Conservation (phyloP, 1,284 basidiomycete genomes). For the Pseudozyma sp. region DNA sequence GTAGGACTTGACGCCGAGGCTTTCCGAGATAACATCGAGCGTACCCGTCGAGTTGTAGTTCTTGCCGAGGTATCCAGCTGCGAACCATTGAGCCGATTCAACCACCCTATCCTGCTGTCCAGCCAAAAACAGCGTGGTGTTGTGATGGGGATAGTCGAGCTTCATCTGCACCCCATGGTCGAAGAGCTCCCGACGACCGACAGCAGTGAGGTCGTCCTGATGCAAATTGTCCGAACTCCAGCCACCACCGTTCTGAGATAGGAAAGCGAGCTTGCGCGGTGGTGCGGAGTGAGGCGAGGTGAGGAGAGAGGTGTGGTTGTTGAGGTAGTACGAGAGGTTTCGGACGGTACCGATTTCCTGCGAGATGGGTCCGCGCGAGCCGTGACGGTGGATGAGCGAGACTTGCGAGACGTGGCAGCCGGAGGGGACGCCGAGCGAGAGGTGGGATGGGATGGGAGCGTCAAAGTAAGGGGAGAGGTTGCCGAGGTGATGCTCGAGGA, state of each 20-base stretch:
- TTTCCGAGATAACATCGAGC: constrained; percentile 70
- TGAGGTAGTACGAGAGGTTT: constrained; percentile 53
- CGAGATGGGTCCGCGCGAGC: constrained; percentile 66
- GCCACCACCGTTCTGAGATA: constrained; percentile 67
- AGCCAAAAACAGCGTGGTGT: constrained; percentile 70
- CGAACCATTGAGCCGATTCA: constrained; percentile 72
- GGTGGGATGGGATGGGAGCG: constrained; percentile 68
- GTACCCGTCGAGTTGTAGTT: constrained; percentile 65
- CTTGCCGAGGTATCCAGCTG: constrained; percentile 71
- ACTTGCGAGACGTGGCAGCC: constrained; percentile 72
- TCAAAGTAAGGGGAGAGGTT: constrained; percentile 69
- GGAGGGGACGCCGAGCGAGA: constrained; percentile 69
- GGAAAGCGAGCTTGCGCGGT: constrained; percentile 69
- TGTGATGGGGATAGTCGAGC: constrained; percentile 70
- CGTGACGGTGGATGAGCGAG: constrained; percentile 70
- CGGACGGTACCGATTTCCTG: constrained; percentile 25
- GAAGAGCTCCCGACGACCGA: constrained; percentile 71
- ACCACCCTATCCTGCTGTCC: constrained; percentile 71
- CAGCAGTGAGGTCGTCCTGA: constrained; percentile 71
- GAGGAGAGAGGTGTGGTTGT: constrained; percentile 67
- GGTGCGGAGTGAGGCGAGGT: constrained; percentile 67
- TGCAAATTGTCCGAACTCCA: constrained; percentile 69
- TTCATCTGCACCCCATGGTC: constrained; percentile 71
- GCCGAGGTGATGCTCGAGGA: constrained; percentile 31
- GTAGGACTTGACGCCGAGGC: constrained; percentile 70